phyloP scores from a whole-genome alignment of 2,329 filamentous ascomycete genomes.

The Lasiodiplodia citricola region DNA sequence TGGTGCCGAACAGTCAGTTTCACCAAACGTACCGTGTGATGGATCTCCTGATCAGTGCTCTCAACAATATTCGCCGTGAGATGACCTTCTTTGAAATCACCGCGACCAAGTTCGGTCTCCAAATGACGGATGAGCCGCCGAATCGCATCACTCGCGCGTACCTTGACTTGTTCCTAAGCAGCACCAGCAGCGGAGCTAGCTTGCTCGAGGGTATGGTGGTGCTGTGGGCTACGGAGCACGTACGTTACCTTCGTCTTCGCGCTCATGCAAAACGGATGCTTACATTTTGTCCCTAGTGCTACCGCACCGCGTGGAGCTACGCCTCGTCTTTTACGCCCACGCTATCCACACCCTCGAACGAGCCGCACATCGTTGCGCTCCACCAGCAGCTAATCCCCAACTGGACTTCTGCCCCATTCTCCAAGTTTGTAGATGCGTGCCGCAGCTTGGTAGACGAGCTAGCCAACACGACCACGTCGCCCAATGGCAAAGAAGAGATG shows the following conservation, averaged over 20 bases:
- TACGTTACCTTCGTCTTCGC: slow-evolving; percentile 34
- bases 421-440: slow-evolving; percentile 57
- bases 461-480: slow-evolving; percentile 53
- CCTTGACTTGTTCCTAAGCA: slow-evolving; percentile 65
- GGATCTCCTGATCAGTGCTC: slow-evolving; percentile 66
- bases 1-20: slow-evolving; percentile 49
- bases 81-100: slow-evolving; percentile 71
- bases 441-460: slow-evolving; percentile 56
- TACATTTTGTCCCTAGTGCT: slow-evolving; percentile 41
- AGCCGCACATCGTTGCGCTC: slow-evolving; percentile 54
- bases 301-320: slow-evolving; percentile 55
- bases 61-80: slow-evolving; percentile 71
- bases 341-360: slow-evolving; percentile 44
- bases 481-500: slow-evolving; percentile 56
- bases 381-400: slow-evolving; percentile 58
- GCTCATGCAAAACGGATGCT: neutral
- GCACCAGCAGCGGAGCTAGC: slow-evolving; percentile 55
- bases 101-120: slow-evolving; percentile 64
- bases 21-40: slow-evolving; percentile 62
- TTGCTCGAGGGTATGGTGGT: slow-evolving; percentile 73
- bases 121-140: slow-evolving; percentile 52
- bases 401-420: slow-evolving; percentile 57
- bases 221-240: slow-evolving; percentile 78
- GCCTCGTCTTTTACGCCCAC: slow-evolving; percentile 50
- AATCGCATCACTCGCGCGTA: slow-evolving; percentile 59